Conservation (phyloP, 805 yeast species). For the Kodamaea neixiangensis region DNA sequence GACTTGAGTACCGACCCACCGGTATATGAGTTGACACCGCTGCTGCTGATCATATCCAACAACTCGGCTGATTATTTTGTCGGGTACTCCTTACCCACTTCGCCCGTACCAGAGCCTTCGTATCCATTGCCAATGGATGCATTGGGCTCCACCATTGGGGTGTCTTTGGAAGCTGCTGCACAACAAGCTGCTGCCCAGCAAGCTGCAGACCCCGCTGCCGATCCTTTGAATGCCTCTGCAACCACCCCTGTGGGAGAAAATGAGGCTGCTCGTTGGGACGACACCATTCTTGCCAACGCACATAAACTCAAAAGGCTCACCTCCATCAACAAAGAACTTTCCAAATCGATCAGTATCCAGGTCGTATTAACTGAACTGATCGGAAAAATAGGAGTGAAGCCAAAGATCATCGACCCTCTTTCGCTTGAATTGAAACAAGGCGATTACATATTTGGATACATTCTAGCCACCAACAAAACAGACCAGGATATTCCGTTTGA, state of each 20-base stretch:
- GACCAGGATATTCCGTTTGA: constrained; percentile 35
- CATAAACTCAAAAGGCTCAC: constrained; percentile 35
- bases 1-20: constrained; percentile 33
- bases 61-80: constrained; percentile 19
- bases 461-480: constrained; percentile 32
- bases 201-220: not conserved
- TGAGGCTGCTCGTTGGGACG: constrained; percentile 31
- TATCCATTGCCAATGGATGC: constrained; percentile 5
- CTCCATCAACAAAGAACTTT: constrained; percentile 27
- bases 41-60: constrained; percentile 13
- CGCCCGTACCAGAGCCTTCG: constrained; percentile 14
- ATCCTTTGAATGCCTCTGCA: not conserved
- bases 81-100: constrained; percentile 19
- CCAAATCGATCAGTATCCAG: constrained; percentile 29
- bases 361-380: constrained; percentile 36
- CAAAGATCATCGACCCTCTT: constrained; percentile 33
- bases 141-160: constrained; percentile 2
- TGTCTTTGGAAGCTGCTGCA: not conserved
- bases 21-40: constrained; percentile 31
- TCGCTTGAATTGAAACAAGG: constrained; percentile 36
- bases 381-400: constrained; percentile 34
- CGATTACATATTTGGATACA: constrained; percentile 39
- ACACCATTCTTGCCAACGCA: constrained; percentile 37
- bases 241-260: constrained; percentile 12
- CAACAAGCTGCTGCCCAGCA: not conserved